These are phyloP conservation scores for Monosporascus sp. DNA, from an alignment of 2,329 filamentous ascomycete genomes.

Conservation along the genomic window DNA sequence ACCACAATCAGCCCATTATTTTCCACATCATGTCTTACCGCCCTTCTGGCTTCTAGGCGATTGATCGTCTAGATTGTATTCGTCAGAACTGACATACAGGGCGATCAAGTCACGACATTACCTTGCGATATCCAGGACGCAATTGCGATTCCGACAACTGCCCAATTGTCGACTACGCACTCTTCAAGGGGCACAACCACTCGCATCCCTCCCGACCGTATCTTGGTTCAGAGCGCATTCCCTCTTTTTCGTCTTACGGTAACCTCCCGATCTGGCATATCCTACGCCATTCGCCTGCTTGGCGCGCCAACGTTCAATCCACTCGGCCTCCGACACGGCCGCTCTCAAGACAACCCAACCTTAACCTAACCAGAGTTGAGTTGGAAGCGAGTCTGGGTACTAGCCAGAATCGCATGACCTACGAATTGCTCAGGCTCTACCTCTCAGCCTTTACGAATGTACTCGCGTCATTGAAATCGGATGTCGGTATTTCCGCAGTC, in stretches of 20 bases:
- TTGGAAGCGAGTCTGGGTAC: not conserved
- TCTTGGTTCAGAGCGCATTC: not conserved
- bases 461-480: slow-evolving; percentile 5
- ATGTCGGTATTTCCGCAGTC: not conserved
- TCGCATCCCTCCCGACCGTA: not conserved
- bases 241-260: not conserved
- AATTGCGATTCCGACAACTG: too few species aligned
- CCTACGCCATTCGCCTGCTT: not conserved
- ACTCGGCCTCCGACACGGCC: too few species aligned
- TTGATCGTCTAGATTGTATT: slow-evolving; percentile 19
- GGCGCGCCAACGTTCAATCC: too few species aligned
- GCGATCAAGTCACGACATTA: not conserved
- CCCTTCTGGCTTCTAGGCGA: slow-evolving; percentile 19
- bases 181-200: too few species aligned
- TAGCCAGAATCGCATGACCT: not conserved
- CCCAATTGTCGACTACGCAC: too few species aligned
- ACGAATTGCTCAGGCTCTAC: not conserved
- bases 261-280: not conserved
- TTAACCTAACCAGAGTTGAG: not conserved
- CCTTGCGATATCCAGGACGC: slow-evolving; percentile 1
- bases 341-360: too few species aligned
- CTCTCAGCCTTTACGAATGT: not conserved
- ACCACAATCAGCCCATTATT: not conserved
- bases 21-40: slow-evolving; percentile 17
- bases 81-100: slow-evolving; percentile 11